Base-by-base conservation (phyloP, 129 eudicot genomes). In the Flaveria sonorensis region DNA sequence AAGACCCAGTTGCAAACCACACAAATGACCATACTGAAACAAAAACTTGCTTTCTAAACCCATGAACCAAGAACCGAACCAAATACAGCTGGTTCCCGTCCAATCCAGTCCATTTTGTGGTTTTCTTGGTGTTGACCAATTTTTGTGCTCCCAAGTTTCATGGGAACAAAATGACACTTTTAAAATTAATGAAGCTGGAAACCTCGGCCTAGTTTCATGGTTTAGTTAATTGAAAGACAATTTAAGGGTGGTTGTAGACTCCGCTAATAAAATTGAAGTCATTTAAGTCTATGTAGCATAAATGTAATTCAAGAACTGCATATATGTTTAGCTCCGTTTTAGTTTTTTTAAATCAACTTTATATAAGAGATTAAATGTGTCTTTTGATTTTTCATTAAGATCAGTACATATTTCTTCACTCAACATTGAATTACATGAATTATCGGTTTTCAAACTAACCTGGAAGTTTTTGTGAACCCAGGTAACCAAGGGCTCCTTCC, bases 391-490 rank as follows among this genome's bases (percentile, higher is more conserved):
- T 14, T 6, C 39, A 21, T 48, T 26, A 63, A 18, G 53, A 47
- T 21, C 32, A 46, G 23, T n/a, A 63, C 14, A 21, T 21, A 59
- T 21, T 39, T 32, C 26, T 32, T 30, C 15, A 21, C 1, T 15
- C 43, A 65, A 71, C 2, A 26, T 7, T n/a, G 12, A 16, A 16
- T 1, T 7, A 43, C 28, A 55, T 10, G 30, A 3, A 16, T 51
- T 24, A 78, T 45, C 71, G 3, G 48, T 56, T 70, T 40, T 47
- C 42, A 78, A 52, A 79, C 56, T 63, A 46, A 92, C 97, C 89
- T 92, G 97, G 71, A 92, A 92, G 76, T 87, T 89, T 76, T 92
- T 92, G 92, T 92, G 97, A 59, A 92, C 97, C 96, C 97, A 92
- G 10, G 97, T 92, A 53, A 92, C 88, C 19, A 92, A 59, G 60